Conservation (phyloP, 1,284 basidiomycete species). For the Rhodotorula sp. region DNA sequence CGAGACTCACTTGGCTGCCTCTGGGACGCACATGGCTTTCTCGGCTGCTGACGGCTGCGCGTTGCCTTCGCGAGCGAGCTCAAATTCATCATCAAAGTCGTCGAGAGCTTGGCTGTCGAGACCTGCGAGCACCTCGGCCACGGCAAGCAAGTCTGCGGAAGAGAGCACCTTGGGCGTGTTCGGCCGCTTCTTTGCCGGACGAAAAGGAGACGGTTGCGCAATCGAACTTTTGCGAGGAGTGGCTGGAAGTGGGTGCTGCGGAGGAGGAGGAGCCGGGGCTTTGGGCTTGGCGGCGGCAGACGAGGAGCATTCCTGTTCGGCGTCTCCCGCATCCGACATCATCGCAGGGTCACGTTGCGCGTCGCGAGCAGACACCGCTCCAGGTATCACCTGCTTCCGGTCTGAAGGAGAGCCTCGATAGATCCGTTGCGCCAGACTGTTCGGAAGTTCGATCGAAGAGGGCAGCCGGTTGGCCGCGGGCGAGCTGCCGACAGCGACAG, state of each 20-base stretch:
- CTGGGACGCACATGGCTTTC: background rate
- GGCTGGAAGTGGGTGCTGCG: too few relatives aligned
- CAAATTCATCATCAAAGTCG: background rate
- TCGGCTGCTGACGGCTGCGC: background rate
- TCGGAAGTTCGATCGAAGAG: constrained; percentile 22
- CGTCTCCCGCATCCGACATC: too few relatives aligned
- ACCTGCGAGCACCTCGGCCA: background rate
- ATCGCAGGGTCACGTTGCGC: too few relatives aligned
- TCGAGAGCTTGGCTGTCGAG: background rate
- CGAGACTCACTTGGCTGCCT: too few relatives aligned
- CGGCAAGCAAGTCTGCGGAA: background rate
- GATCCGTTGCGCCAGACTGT: background rate
- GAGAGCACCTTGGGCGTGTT: background rate
- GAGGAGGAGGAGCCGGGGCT: too few relatives aligned
- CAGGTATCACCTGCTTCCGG: too few relatives aligned
- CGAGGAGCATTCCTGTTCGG: too few relatives aligned
- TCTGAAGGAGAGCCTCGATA: background rate
- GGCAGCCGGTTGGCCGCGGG: background rate
- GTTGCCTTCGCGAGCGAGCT: background rate
- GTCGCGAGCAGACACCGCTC: too few relatives aligned
- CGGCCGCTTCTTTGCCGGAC: background rate
- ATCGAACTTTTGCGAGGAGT: too few relatives aligned
- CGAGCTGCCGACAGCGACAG: background rate
- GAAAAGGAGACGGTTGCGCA: too few relatives aligned
- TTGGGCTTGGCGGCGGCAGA: too few relatives aligned